Percentiles rank a stretch among this genome's conserved stretches.
Conservation (phyloP, 2,329 filamentous ascomycete genomes). For the Exserohilum turcica region DNA sequence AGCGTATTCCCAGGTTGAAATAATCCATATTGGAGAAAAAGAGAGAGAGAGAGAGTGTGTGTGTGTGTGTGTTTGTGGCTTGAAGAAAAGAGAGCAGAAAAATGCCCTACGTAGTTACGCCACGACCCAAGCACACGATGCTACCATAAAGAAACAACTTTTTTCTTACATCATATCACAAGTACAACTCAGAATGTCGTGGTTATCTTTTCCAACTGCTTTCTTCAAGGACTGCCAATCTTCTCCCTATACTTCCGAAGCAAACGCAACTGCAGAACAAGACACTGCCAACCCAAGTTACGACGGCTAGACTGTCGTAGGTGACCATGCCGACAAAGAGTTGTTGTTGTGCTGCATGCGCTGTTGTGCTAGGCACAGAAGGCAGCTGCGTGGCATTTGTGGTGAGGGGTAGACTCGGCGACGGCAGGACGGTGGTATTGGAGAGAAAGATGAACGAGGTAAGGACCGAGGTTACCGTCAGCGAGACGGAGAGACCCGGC, state of each 20-base stretch:
- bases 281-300: slow-evolving; percentile 90
- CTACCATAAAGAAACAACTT: no score
- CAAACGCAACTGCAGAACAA: slow-evolving; percentile 94
- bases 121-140: no score
- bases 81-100: no score
- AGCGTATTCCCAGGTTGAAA: no score
- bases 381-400: slow-evolving; percentile 33
- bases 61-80: no score
- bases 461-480: slow-evolving; percentile 73
- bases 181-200: not conserved
- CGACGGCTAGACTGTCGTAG: slow-evolving; percentile 70
- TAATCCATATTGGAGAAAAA: no score
- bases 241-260: slow-evolving; percentile 92
- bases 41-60: no score
- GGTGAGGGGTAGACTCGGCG: slow-evolving; percentile 29
- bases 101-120: no score
- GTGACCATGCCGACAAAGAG: slow-evolving; percentile 61
- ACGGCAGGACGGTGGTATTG: slow-evolving; percentile 77
- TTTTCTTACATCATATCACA: not conserved
- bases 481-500: slow-evolving; percentile 80
- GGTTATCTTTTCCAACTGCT: slow-evolving; percentile 19
- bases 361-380: slow-evolving; percentile 6
- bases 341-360: slow-evolving; percentile 19
- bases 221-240: slow-evolving; percentile 60
- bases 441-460: slow-evolving; percentile 75